Base-by-base conservation (phyloP, 352 stramenopile species). In the Phytophthora pluvialis region DNA sequence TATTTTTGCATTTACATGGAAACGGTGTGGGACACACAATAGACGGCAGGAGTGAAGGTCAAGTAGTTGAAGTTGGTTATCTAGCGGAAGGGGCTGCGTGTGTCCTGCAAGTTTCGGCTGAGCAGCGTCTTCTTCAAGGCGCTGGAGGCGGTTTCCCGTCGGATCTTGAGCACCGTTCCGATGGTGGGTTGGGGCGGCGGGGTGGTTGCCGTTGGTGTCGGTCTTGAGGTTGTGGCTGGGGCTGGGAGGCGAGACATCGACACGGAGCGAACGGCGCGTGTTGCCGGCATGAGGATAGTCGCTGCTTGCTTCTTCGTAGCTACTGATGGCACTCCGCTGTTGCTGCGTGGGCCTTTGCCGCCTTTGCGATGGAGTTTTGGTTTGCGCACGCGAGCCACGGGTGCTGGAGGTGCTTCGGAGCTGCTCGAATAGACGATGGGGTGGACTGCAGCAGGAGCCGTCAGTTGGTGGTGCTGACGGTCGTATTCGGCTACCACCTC, bases 141-240 rank as follows among this genome's bases (percentile, higher is more conserved):
- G 31, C 76, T 88, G 13, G 78, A 88, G 16, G 80, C 70, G 3
- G 76, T 88, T 64, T 89, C 78, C 5, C 74, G 72, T 18, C 80
- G 65, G 32, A 83, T 69, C 48, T 88, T 86, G 35, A 86, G 51
- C 49, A 67, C 55, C 32, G 53, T 33, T 12, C 45, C 47, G 2
- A 59, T 64, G 28, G 74, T 50, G 9, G 64, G 62, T 10, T 44
- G 70, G 5, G 64, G 21, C 1, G 62, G 13, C 4, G 35, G 28
- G 8, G 66, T 8, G n/a, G 32, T 28, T 48, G 40, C 16, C 15
- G 59, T 16, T 42, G 35, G 32, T 43, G 40, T 10, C 9, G 65
- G 29, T 13, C 72, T 38, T 13, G 64, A 63, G 31, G 60, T 52
- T 13, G 51, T 8, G 12, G 33, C 16, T 8, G 31, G 16, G 5